Evolutionary conservation across 345 rosid species (phyloP), one percentile per base, ranked within the genome.

Genomic region (Orychophragmus violaceus): DNA sequence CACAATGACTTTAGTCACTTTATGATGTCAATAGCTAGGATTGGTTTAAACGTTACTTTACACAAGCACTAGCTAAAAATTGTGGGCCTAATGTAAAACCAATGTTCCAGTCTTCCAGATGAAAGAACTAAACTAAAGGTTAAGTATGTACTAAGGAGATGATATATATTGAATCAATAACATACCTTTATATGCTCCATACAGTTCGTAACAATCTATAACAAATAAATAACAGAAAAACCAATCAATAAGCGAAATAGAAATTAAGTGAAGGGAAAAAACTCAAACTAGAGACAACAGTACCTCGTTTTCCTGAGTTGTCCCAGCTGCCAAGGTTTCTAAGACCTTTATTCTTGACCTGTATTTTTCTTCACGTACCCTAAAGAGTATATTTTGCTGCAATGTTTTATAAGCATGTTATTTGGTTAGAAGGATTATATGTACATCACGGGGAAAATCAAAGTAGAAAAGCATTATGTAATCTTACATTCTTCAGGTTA

Each of bases 281-380:
- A 39, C n/a, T 52, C 37, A 60, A 60, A 44, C 35, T n/a, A 72
- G 39, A 76, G 49, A 64, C 41, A 45, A 33, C 59, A 66, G 13
- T 74, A 94, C 99, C 93, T 82, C 84, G 39, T 87, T 82, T 79
- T 94, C 99, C 75, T 83, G 83, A 45, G 82, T 69, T 33, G 85
- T 70, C 68, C 97, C 97, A 62, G 79, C 77, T 55, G 78, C 86
- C 53, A 94, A 81, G 72, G 96, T 83, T 76, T 90, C 99, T 60
- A 90, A 80, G 18, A 80, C 86, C 75, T 76, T 85, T 44, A 87
- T 77, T 78, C 80, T 87, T 61, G 89, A 82, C 64, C 80, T 90
- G 74, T 81, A 88, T 81, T 85, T 94, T 66, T 84, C 95, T 45
- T 86, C 87, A 51, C 85, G 87, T 64, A 74, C 82, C 69, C 79